A percentile compares a stretch with the other conserved stretches of the same genome.
Conservation (phyloP, 495 filamentous ascomycete genomes). For the Podospora conica region DNA sequence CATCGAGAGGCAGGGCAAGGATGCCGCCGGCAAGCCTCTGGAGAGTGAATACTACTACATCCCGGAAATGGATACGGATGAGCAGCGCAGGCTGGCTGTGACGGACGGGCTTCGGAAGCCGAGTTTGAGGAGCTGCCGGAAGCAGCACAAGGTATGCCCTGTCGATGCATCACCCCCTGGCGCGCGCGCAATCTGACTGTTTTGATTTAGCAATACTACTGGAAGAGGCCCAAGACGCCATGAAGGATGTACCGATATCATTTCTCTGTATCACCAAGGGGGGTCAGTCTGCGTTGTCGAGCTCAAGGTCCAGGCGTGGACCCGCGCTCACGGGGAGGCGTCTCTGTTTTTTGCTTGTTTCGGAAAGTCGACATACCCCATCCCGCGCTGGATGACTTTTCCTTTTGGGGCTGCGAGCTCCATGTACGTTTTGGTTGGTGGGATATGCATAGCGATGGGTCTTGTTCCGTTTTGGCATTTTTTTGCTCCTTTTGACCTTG, state of each 20-base stretch:
- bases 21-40: slow-evolving; percentile 87
- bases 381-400: background rate
- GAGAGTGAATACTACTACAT: slow-evolving; percentile 98
- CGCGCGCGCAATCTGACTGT: background rate
- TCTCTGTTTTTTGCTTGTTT: background rate
- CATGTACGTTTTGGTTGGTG: slow-evolving; percentile 4
- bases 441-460: background rate
- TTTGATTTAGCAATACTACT: slow-evolving; percentile 77
- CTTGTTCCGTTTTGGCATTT: background rate
- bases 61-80: slow-evolving; percentile 79
- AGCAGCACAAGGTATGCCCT: slow-evolving; percentile 84
- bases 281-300: background rate
- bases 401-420: background rate
- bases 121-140: slow-evolving; percentile 78
- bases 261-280: background rate
- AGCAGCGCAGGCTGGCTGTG: slow-evolving; percentile 73
- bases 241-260: slow-evolving; percentile 21
- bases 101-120: slow-evolving; percentile 81
- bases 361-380: slow-evolving; percentile 11
- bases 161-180: background rate
- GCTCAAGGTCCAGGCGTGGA: background rate
- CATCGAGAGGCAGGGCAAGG: slow-evolving; percentile 86
- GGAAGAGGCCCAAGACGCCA: slow-evolving; percentile 66
- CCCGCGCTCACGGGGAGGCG: background rate
- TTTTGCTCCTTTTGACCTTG: background rate